Conservation (phyloP, 2,329 filamentous ascomycete genomes). For the Pseudocercospora macadamiae region DNA sequence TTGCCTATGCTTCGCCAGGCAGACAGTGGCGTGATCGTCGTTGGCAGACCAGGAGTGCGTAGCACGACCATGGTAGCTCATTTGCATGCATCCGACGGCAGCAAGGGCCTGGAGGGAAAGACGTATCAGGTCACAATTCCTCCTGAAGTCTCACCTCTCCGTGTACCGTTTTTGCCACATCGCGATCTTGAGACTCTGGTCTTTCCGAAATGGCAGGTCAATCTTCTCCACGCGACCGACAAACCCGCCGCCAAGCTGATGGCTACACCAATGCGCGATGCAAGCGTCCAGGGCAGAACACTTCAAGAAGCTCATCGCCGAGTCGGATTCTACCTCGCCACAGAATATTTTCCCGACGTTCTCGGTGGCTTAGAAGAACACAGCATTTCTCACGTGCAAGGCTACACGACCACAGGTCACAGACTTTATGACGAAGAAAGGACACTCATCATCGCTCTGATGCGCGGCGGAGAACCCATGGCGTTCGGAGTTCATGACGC, state of each 20-base stretch:
- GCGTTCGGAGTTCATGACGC: slow-evolving; percentile 60
- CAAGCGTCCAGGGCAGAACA: slow-evolving; percentile 46
- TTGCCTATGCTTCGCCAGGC: slow-evolving; percentile 60
- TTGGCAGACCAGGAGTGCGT: slow-evolving; percentile 50
- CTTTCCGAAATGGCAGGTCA: slow-evolving; percentile 31
- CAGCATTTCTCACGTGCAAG: slow-evolving; percentile 57
- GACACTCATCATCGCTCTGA: slow-evolving; percentile 62
- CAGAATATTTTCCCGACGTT: slow-evolving; percentile 49
- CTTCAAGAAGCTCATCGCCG: slow-evolving; percentile 55
- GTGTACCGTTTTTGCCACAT: slow-evolving; percentile 38
- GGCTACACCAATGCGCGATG: slow-evolving; percentile 58
- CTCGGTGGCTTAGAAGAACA: slow-evolving; percentile 57
- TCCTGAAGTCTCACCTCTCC: slow-evolving; percentile 35
- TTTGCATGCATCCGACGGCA: background rate
- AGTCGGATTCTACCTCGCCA: slow-evolving; percentile 59
- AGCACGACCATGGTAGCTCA: slow-evolving; percentile 57
- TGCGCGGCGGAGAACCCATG: slow-evolving; percentile 67
- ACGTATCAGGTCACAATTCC: slow-evolving; percentile 53
- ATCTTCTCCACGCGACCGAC: slow-evolving; percentile 43
- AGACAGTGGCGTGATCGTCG: slow-evolving; percentile 59
- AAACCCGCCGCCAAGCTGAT: slow-evolving; percentile 54
- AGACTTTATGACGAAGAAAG: slow-evolving; percentile 51
- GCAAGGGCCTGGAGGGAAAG: slow-evolving; percentile 42
- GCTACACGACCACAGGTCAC: slow-evolving; percentile 48
- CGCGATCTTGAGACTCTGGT: slow-evolving; percentile 49